These are phyloP conservation scores for Metahyphopichia silvanorum DNA, from an alignment of 805 yeast genomes.

Conservation along the genomic window DNA sequence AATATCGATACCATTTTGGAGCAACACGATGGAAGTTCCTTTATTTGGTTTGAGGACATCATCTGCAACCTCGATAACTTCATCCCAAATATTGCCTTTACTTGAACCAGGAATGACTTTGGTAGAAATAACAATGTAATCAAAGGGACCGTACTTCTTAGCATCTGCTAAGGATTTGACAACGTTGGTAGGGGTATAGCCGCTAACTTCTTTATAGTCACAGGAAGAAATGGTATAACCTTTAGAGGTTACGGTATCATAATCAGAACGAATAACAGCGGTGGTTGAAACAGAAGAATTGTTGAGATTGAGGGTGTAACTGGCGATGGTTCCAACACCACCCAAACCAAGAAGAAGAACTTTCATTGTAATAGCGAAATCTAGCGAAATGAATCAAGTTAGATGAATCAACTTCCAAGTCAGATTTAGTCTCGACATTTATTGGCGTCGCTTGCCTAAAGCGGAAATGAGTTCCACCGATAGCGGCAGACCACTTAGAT, in stretches of 20 bases:
- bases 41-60: constrained; percentile 17
- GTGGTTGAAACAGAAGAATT: constrained; percentile 42
- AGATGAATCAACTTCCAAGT: no score
- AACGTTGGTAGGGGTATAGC: constrained; percentile 29
- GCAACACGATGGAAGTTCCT: constrained; percentile 29
- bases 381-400: no score
- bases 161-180: constrained; percentile 30
- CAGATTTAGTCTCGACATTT: no score
- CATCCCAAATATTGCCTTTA: constrained; percentile 36
- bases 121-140: constrained; percentile 36
- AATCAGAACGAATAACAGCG: constrained; percentile 36
- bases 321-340: constrained; percentile 81
- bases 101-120: constrained; percentile 38
- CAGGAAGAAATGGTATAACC: constrained; percentile 33
- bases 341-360: constrained; percentile 77
- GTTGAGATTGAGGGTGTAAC: constrained; percentile 53
- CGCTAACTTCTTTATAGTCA: constrained; percentile 26
- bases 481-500: no score
- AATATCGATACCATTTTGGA: constrained; percentile 40
- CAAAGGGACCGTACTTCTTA: constrained; percentile 22
- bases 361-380: no score
- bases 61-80: constrained; percentile 37
- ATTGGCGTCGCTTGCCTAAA: no score
- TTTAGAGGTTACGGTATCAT: constrained; percentile 19
- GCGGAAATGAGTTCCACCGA: no score